These are phyloP conservation scores for Gloeophyllum trabeum DNA, from an alignment of 768 basidiomycete species.

Conservation along the genomic window DNA sequence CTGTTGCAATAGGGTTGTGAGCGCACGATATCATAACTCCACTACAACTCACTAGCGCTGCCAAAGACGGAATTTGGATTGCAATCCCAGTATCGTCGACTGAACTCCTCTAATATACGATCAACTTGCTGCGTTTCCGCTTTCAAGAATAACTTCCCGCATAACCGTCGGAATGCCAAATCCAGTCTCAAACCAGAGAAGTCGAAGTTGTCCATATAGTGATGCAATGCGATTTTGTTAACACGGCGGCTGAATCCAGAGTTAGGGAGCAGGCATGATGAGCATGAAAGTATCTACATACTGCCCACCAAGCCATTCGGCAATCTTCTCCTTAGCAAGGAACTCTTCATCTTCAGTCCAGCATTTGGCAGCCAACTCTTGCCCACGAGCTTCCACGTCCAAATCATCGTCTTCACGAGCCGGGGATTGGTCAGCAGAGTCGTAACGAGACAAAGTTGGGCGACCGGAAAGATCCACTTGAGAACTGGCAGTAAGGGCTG, in stretches of 20 bases:
- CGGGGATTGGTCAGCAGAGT: constrained; percentile 29
- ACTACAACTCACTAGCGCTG: constrained; percentile 55
- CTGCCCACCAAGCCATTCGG: constrained; percentile 92
- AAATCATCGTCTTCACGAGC: constrained; percentile 34
- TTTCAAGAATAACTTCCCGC: constrained; percentile 86
- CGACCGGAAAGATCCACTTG: constrained; percentile 47
- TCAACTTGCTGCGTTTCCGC: constrained; percentile 98
- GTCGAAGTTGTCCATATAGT: constrained; percentile 87
- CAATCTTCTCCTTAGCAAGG: constrained; percentile 82
- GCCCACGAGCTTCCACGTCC: constrained; percentile 54
- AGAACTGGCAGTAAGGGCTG: constrained; percentile 22
- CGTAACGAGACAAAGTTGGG: constrained; percentile 35
- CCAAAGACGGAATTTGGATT: constrained; percentile 78
- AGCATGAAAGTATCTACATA: constrained; percentile 33
- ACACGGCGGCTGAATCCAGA: constrained; percentile 45
- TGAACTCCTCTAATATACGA: constrained; percentile 89
- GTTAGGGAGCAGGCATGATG: constrained; percentile 1
- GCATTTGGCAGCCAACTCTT: constrained; percentile 65
- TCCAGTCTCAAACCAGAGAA: constrained; percentile 26
- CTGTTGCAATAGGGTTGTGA: constrained; percentile 25
- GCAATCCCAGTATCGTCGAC: constrained; percentile 83
- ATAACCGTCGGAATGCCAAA: constrained; percentile 50
- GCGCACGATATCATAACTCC: not conserved
- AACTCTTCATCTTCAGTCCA: constrained; percentile 84
- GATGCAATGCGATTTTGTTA: constrained; percentile 62